These are phyloP conservation scores for Omphalea diandra DNA, from an alignment of 441 rosid species.

Conservation along the genomic window DNA sequence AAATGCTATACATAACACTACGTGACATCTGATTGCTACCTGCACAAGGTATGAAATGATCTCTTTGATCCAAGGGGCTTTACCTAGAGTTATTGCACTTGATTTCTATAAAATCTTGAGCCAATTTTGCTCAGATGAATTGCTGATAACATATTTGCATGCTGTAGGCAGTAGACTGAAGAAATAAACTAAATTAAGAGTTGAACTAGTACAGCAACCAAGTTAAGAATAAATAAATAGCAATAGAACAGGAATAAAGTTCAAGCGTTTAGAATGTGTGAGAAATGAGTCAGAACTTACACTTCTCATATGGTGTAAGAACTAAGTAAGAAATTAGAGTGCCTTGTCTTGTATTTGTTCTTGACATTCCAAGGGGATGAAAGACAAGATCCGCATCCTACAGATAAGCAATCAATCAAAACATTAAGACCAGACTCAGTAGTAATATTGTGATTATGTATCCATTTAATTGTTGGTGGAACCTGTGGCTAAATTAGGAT, in stretches of 20 bases:
- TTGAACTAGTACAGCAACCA: background rate
- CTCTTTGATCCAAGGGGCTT: background rate
- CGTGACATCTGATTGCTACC: background rate
- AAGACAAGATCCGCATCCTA: slow-evolving; percentile 70
- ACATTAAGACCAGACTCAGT: background rate
- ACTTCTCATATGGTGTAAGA: background rate
- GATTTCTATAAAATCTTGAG: slow-evolving; percentile 9
- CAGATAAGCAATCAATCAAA: slow-evolving; percentile 10
- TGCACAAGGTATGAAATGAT: background rate
- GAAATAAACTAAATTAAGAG: background rate
- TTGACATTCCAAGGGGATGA: slow-evolving; percentile 45
- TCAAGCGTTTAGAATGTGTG: background rate
- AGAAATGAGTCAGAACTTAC: background rate
- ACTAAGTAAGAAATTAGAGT: slow-evolving; percentile 27
- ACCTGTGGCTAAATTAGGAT: too few species aligned
- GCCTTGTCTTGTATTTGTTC: slow-evolving; percentile 39
- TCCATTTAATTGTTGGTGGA: too few species aligned
- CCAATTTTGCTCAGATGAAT: background rate
- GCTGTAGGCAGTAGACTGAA: background rate
- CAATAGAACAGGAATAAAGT: background rate
- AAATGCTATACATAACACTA: background rate
- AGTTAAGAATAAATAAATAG: background rate
- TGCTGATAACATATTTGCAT: background rate
- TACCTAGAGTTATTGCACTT: background rate
- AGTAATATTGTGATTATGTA: too few species aligned